A percentile compares a stretch with the other conserved stretches of the same genome.
Evolutionary conservation across 2,329 filamentous ascomycete genomes (phyloP).

Genomic region (Stagonosporopsis cucurbitacearum): DNA sequence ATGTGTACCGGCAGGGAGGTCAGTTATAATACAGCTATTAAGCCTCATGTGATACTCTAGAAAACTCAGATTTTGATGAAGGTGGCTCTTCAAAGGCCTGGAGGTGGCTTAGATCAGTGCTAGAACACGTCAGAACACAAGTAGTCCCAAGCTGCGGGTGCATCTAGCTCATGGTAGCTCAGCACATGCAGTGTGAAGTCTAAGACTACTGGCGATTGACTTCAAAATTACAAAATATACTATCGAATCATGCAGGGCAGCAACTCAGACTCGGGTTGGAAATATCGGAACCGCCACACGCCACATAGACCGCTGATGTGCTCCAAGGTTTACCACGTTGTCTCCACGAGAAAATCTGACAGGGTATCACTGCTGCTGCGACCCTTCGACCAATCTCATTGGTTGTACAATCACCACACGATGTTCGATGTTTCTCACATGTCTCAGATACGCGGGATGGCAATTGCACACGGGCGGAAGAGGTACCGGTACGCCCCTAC

Average conservation of each 20-base stretch:
- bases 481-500: background rate
- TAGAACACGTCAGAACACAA: constrained; percentile 7
- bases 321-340: constrained; percentile 20
- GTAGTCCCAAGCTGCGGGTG: constrained; percentile 5
- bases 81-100: background rate
- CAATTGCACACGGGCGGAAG: constrained; percentile 3
- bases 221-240: background rate
- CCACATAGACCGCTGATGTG: constrained; percentile 5
- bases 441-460: constrained; percentile 16
- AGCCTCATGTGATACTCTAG: constrained; percentile 9
- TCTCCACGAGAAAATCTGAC: constrained; percentile 7
- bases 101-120: background rate
- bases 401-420: background rate
- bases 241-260: background rate
- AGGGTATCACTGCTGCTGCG: constrained; percentile 1
- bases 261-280: background rate
- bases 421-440: constrained; percentile 5
- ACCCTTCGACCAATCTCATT: constrained; percentile 7
- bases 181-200: background rate
- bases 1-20: constrained; percentile 20
- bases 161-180: background rate
- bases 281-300: background rate
- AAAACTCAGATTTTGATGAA: constrained; percentile 4
- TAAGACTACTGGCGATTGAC: background rate
- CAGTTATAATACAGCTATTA: constrained; percentile 10